Evolutionary conservation across 495 filamentous ascomycete species (phyloP).

Genomic region (Podospora pseudocomata): DNA sequence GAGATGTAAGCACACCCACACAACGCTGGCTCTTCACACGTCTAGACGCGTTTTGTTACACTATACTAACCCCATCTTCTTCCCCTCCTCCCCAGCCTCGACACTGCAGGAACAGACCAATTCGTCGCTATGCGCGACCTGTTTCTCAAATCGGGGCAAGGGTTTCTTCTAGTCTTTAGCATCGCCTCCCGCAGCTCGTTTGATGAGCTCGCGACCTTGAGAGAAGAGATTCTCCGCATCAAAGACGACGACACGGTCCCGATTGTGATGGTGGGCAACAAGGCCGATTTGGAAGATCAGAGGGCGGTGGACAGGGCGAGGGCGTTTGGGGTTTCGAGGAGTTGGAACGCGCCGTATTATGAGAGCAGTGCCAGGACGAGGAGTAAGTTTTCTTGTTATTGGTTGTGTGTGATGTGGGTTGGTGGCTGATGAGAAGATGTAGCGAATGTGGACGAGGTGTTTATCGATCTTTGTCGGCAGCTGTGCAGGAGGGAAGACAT

Average conservation of each 20-base stretch:
- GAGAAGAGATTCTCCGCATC: slow-evolving; percentile 94
- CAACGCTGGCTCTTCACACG: neutral
- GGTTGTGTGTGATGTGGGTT: no score
- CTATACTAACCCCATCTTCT: slow-evolving; percentile 22
- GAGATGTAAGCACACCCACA: slow-evolving; percentile 67
- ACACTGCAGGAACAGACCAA: slow-evolving; percentile 96
- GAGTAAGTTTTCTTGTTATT: slow-evolving; percentile 37
- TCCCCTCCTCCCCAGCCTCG: slow-evolving; percentile 56
- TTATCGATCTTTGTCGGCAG: slow-evolving; percentile 87
- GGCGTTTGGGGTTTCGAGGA: slow-evolving; percentile 82
- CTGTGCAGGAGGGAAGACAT: slow-evolving; percentile 72
- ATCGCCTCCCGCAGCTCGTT: slow-evolving; percentile 87
- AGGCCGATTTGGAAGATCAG: slow-evolving; percentile 91
- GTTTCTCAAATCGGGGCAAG: slow-evolving; percentile 96
- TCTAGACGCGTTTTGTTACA: neutral
- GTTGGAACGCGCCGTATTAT: slow-evolving; percentile 93
- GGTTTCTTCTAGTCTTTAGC: slow-evolving; percentile 95
- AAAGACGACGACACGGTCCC: slow-evolving; percentile 91
- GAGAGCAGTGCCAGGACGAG: slow-evolving; percentile 81
- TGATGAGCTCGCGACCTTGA: slow-evolving; percentile 78
- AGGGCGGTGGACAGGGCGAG: slow-evolving; percentile 75
- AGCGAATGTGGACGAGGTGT: slow-evolving; percentile 94
- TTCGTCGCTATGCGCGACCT: slow-evolving; percentile 84
- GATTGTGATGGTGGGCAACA: slow-evolving; percentile 96
- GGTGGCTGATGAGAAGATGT: no score